Base-by-base conservation (phyloP, 768 basidiomycete species). In the Suillus occidentalis region DNA sequence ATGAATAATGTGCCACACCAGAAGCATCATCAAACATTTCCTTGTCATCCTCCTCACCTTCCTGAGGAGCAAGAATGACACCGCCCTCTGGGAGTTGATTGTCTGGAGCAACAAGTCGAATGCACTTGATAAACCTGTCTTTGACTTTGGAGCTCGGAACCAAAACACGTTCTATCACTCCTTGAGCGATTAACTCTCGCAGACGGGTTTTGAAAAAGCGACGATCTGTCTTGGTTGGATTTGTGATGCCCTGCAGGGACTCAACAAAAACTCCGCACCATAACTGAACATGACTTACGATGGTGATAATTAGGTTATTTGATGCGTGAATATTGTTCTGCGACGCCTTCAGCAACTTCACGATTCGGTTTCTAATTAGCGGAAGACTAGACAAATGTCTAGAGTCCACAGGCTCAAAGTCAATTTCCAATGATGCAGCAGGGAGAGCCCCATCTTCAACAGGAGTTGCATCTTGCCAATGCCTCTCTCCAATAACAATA, bases 181-280 rank as follows among this genome's bases (percentile, higher is more conserved):
- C 87, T 71, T 89, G 85, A 61, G 87, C 84, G 22, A 91, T 83
- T 70, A 95, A 80, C 68, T 90, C 91, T 3, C 87, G 85, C 47
- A 95, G 79, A 52, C 92, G 83, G 42, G 83, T 85, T 71, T 88
- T 87, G 73, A 95, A 93, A 71, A 94, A 92, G 16, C 93, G 85
- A n/a, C 93, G 85, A 68, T 94, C 89, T 5, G 86, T 85, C 74
- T 88, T 91, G 6, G 84, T 87, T 39, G 91, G 91, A 72, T 88
- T 87, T 25, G 80, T 69, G 72, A 92, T 92, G 3, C 93, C 93
- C 92, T 95, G 64, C 5, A 20, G 4, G 9, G n/a, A 22, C 49
- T 64, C 40, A 49, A 28, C 20, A 28, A 59, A 59, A 40, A 22
- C 37, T 45, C 18, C 10, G 47, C 13, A 64, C 60, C 4, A 34